These are phyloP conservation scores for Saccharomyces hybrid DNA, from an alignment of 1,139 yeast species.

Conservation along the genomic window DNA sequence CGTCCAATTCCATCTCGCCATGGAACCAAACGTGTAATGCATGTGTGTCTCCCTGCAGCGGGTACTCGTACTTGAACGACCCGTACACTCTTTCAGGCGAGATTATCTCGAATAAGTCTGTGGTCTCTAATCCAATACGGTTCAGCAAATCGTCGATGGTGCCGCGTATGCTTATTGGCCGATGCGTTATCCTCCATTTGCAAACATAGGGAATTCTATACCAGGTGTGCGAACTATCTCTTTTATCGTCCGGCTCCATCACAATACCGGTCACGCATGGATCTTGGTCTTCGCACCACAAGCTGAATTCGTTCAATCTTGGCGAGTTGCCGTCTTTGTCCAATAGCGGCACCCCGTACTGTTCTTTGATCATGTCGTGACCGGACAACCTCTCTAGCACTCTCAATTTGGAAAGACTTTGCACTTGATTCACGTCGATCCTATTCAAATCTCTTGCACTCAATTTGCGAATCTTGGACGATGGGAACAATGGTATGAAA, in stretches of 20 bases:
- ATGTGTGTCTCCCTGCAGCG: slow-evolving; percentile 21
- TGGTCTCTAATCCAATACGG: slow-evolving; percentile 18
- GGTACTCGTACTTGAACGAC: slow-evolving; percentile 27
- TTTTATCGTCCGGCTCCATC: slow-evolving; percentile 10
- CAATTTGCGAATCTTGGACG: slow-evolving; percentile 21
- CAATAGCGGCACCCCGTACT: slow-evolving; percentile 28
- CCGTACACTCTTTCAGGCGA: slow-evolving; percentile 24
- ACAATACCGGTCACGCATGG: slow-evolving; percentile 26
- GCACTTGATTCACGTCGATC: slow-evolving; percentile 18
- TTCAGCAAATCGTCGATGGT: slow-evolving; percentile 13
- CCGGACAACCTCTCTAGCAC: slow-evolving; percentile 22
- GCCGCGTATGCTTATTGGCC: slow-evolving; percentile 17
- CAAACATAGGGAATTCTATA: slow-evolving; percentile 19
- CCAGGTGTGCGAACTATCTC: slow-evolving; percentile 18
- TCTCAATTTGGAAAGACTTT: slow-evolving; percentile 15
- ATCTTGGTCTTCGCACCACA: slow-evolving; percentile 30
- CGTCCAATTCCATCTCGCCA: slow-evolving; percentile 24
- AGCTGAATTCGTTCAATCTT: slow-evolving; percentile 15
- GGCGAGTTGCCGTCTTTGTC: slow-evolving; percentile 17
- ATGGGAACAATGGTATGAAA: slow-evolving; percentile 25
- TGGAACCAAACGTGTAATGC: slow-evolving; percentile 27
- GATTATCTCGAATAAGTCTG: slow-evolving; percentile 21
- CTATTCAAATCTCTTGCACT: slow-evolving; percentile 17
- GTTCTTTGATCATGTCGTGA: slow-evolving; percentile 28
- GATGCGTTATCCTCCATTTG: slow-evolving; percentile 24